Evolutionary conservation across 78 protist species (phyloP).

Genomic region (Neovahlkampfia damariscottae): DNA sequence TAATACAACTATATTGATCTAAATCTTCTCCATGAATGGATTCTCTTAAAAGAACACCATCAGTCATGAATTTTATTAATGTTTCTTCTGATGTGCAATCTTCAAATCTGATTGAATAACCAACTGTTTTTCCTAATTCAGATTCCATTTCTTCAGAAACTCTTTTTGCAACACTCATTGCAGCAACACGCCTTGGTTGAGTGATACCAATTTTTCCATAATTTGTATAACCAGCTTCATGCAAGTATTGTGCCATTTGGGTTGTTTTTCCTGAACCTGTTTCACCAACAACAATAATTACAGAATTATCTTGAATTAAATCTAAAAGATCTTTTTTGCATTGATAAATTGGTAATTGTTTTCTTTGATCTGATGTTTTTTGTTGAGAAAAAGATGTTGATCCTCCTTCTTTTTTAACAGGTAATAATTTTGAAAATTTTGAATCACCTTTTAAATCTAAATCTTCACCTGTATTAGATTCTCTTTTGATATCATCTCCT

Average conservation of each 20-base stretch:
- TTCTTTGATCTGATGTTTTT: slow-evolving; percentile 78
- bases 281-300: slow-evolving; percentile 87
- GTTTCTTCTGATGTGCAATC: slow-evolving; percentile 63
- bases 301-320: slow-evolving; percentile 60
- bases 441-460: background rate
- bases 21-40: slow-evolving; percentile 59
- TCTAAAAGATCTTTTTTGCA: slow-evolving; percentile 60
- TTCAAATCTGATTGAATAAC: slow-evolving; percentile 86
- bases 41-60: slow-evolving; percentile 91
- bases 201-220: slow-evolving; percentile 87
- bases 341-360: slow-evolving; percentile 80
- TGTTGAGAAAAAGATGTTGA: slow-evolving; percentile 60
- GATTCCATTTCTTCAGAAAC: slow-evolving; percentile 84
- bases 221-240: slow-evolving; percentile 75
- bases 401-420: slow-evolving; percentile 20
- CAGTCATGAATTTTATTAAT: slow-evolving; percentile 90
- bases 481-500: background rate
- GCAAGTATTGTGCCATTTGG: slow-evolving; percentile 87
- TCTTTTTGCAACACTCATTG: slow-evolving; percentile 89
- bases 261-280: slow-evolving; percentile 98
- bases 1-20: slow-evolving; percentile 60
- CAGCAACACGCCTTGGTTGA: slow-evolving; percentile 97
- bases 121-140: slow-evolving; percentile 39
- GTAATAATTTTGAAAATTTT: background rate
- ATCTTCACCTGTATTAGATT: slow-evolving; percentile 8